Conservation (phyloP, 2,329 filamentous ascomycete genomes). For the Meredithiella fracta region DNA sequence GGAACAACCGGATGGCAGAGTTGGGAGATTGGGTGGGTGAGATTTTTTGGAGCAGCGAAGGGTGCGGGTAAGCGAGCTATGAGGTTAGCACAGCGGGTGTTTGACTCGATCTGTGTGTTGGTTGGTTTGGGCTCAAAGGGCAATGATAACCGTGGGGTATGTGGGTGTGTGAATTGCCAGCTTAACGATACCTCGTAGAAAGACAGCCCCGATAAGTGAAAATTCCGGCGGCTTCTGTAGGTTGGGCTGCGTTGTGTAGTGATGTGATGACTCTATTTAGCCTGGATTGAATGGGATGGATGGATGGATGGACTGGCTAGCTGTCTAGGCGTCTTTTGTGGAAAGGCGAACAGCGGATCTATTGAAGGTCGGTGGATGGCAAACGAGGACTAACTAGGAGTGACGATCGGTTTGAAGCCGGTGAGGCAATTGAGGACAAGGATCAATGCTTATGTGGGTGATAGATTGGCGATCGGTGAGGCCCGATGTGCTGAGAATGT, state of each 20-base stretch:
- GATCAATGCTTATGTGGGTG: too few relatives aligned
- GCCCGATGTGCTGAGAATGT: too few relatives aligned
- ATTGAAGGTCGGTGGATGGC: background rate
- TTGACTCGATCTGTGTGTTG: background rate
- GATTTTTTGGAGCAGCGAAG: background rate
- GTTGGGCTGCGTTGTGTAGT: too few relatives aligned
- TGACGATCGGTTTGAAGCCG: too few relatives aligned
- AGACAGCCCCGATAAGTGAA: background rate
- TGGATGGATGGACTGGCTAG: background rate
- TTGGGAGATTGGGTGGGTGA: background rate
- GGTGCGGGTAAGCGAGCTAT: background rate
- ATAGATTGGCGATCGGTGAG: too few relatives aligned
- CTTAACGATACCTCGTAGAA: too few relatives aligned
- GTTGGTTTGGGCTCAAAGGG: background rate
- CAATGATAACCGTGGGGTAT: background rate
- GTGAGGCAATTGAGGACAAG: too few relatives aligned
- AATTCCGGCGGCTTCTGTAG: background rate
- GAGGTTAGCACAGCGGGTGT: background rate
- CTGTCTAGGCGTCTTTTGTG: background rate
- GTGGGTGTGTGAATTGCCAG: too few relatives aligned
- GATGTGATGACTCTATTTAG: background rate
- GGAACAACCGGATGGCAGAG: conserved; percentile 7
- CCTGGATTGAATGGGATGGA: conserved; percentile 5
- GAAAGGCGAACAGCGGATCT: background rate
- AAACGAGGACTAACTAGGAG: too few relatives aligned